Evolutionary conservation across 495 filamentous ascomycete genomes (phyloP), one percentile per base, ranked within the genome.

Genomic region (Penicillium paxilli): DNA sequence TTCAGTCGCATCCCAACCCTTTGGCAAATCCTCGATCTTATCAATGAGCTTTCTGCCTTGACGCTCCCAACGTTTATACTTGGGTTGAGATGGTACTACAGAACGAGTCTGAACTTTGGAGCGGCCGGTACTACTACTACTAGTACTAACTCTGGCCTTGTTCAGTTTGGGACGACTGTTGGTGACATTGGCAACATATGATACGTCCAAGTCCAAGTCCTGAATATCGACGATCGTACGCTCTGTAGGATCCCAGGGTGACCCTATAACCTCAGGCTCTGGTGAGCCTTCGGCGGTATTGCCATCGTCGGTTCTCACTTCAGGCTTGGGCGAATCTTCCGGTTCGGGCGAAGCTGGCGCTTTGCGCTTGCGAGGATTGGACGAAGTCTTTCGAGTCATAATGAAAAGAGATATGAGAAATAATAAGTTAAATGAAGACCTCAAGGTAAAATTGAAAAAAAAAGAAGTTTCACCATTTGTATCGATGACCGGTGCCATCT

Each of bases 1-100:
- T n/a, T 54, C 52, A n/a, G 46, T 20, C 9, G 23, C 22, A 38
- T 47, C 40, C 51, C 51, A 54, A 12, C 51, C 44, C 22, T 41
- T 26, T 21, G 51, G 51, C 11, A 49, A 12, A 9, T 33, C 8
- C 16, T 37, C n/a, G 3, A 37, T 4, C 11, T 37, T 37, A 1
- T 37, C n/a, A 14, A 37, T 17, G 12, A n/a, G 12, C n/a, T 17
- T 37, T 16, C 5, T 17, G n/a, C 12, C 33, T 1, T 4, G 14
- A 37, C 14, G 33, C 33, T 37, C 11, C 33, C 33, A 37, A 14
- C 33, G 33, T 16, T 37, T 11, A 1, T 14, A 14, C 14, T 37
- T n/a, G 5, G 12, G 33, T 37, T n/a, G 33, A 16, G 33, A 14
- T 37, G 1, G 12, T n/a, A 12, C n/a, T n/a, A n/a, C n/a, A n/a